Evolutionary conservation across 2,329 filamentous ascomycete genomes (phyloP), one percentile per base, ranked within the genome.

Genomic region (Sclerotinia borealis): DNA sequence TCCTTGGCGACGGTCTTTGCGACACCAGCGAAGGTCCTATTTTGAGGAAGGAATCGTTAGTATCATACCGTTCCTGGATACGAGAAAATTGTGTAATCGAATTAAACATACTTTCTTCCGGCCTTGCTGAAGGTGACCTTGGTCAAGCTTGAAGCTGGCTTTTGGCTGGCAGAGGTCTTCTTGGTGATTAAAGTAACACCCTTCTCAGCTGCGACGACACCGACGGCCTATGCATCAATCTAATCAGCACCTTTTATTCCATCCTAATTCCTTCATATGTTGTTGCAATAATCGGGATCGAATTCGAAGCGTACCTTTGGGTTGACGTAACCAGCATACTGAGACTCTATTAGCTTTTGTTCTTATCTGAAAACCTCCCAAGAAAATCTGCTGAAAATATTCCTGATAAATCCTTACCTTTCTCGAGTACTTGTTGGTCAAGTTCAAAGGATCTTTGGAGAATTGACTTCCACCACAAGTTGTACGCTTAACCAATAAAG

Each of bases 271-370:
- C 27, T 27, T 17, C 60, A 39, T 22, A 10, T 43, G 2, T 61
- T 3, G 11, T 41, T 37, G 36, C n/a, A 37, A 29, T 29, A 3
- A 34, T 27, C 31, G 15, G 15, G n/a, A 49, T 64, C n/a, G 29
- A 36, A 29, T 62, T 45, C 29, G 10, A 15, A 29, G 37, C 76
- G 69, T 89, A 95, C 92, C 90, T 96, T 95, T 78, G 88, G 85
- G 84, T 96, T 96, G 80, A 91, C 87, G 80, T 92, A 96, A 76
- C 95, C 95, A 75, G 91, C 91, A 80, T 96, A 86, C 91, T 96
- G 76, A 68, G 68, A 63, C 37, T 27, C n/a, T 41, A 54, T 68
- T 66, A 70, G 67, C 34, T 51, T 27, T 5, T 22, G 10, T 41
- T 7, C 31, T 36, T 3, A 17, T 59, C 17, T 48, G 13, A 11